A percentile compares a stretch with the other conserved stretches of the same genome.
Conservation (phyloP, 345 rosid species). For the Pistacia integerrima region DNA sequence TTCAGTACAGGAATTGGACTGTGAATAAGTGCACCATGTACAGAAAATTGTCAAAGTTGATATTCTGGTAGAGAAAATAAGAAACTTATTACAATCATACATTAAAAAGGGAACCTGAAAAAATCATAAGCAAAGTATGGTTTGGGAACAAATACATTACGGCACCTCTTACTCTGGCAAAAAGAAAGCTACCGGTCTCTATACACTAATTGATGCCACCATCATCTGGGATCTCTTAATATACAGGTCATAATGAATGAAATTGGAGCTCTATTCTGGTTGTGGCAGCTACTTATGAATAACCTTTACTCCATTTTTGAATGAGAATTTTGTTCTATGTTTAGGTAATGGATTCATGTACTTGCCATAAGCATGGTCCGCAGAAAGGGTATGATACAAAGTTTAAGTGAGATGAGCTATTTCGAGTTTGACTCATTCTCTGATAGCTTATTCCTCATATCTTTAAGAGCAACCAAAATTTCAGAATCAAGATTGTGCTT, state of each 20-base stretch:
- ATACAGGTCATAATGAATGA: background rate
- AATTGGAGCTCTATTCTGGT: background rate
- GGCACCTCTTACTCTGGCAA: background rate
- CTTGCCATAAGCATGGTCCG: background rate
- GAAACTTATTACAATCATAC: background rate
- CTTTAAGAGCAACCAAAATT: conserved; percentile 87
- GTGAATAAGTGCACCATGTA: no score
- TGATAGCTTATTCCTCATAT: conserved; percentile 65
- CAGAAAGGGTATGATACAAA: background rate
- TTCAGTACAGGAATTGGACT: no score
- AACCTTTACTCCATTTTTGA: background rate
- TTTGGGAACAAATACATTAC: no score
- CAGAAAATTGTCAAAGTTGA: background rate
- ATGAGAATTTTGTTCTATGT: background rate
- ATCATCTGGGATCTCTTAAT: background rate
- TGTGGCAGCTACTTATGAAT: no score
- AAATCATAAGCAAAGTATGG: no score
- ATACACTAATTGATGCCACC: background rate
- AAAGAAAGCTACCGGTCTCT: background rate
- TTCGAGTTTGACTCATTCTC: conserved; percentile 40
- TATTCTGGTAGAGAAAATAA: background rate
- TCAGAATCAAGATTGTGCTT: conserved; percentile 89
- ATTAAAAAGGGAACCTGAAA: no score
- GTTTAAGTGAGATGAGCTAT: conserved; percentile 31
- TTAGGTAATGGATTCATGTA: background rate